Evolutionary conservation across 371 early-diverging fungal genomes (phyloP).

Genomic region (Mortierella sp.): DNA sequence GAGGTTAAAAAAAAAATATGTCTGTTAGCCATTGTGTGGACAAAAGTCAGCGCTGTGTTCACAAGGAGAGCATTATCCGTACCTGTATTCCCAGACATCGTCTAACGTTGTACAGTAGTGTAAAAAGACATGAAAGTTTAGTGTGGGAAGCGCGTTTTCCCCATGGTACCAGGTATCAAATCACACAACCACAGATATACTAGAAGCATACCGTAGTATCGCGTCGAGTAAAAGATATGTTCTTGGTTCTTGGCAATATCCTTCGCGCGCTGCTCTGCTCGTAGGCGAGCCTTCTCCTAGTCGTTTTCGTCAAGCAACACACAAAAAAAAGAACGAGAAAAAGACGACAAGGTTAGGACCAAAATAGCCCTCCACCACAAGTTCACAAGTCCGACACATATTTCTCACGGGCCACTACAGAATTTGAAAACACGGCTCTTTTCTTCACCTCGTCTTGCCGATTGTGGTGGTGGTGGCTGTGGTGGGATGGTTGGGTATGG

Average conservation of each 20-base stretch:
- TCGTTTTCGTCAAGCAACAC: neutral
- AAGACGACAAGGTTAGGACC: neutral
- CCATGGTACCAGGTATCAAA: neutral
- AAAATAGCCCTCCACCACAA: neutral
- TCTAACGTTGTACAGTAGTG: slow-evolving; percentile 20
- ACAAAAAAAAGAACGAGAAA: no score
- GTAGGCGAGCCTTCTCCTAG: slow-evolving; percentile 48
- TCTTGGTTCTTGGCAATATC: slow-evolving; percentile 66
- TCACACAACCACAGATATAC: neutral
- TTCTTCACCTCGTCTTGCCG: slow-evolving; percentile 37
- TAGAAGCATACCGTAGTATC: slow-evolving; percentile 64
- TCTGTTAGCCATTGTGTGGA: neutral
- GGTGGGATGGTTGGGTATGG: slow-evolving; percentile 16
- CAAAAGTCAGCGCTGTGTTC: neutral
- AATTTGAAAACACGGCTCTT: neutral
- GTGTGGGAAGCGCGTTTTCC: neutral
- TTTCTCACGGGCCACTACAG: neutral
- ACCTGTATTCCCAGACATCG: slow-evolving; percentile 62
- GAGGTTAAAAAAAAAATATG: neutral
- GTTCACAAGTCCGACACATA: neutral
- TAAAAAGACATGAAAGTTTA: neutral
- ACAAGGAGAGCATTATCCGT: neutral
- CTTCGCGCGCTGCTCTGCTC: slow-evolving; percentile 60
- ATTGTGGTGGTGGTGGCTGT: slow-evolving; percentile 15
- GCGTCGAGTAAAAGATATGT: slow-evolving; percentile 73